Base-by-base conservation (phyloP, 768 basidiomycete genomes). In the Serendipita indica region DNA sequence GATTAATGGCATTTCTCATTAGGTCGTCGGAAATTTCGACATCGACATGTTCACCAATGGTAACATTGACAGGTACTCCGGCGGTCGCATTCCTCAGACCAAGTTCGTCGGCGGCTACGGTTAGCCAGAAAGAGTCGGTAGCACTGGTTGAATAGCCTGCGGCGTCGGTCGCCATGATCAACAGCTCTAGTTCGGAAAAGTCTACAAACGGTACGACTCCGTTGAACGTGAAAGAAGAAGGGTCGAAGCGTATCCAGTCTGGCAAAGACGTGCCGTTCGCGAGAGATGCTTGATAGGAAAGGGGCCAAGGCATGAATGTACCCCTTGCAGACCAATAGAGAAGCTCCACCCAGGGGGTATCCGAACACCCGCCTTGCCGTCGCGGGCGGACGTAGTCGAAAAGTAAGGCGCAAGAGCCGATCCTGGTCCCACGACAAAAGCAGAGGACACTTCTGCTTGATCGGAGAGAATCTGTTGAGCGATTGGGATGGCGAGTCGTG, bases 271-370 rank as follows among this genome's bases (percentile, higher is more conserved):
- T 79, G n/a, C 87, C 83, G 63, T 89, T 79, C 0, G 74, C 72
- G 65, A 78, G 77, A 33, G 78, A 74, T 27, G 83, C 81, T 7
- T 75, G 73, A 65, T 92, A 91, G 66, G 67, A 84, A 35, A 87
- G 64, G 16, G 60, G 58, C 2, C 66, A 63, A 30, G 77, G 72
- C 1, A 66, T 60, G 68, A 82, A 84, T 1, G 86, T 91, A 77
- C 72, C 60, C 78, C 73, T 56, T 81, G 71, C 64, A 96, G 80
- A 13, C 92, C 93, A 60, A 97, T 77, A 65, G 88, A 89, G 72
- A 94, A 97, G 0, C 87, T 88, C 90, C 91, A 94, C 43, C 72
- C 69, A 4, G 79, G 79, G 1, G 89, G 90, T 7, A 94, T 79
- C 56, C 90, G 75, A 58, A 96, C 67, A 20, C 71, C 69, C 2